phyloP scores from a whole-genome alignment of 1,284 basidiomycete genomes.

The Sporisorium iseilematis-ciliati region DNA sequence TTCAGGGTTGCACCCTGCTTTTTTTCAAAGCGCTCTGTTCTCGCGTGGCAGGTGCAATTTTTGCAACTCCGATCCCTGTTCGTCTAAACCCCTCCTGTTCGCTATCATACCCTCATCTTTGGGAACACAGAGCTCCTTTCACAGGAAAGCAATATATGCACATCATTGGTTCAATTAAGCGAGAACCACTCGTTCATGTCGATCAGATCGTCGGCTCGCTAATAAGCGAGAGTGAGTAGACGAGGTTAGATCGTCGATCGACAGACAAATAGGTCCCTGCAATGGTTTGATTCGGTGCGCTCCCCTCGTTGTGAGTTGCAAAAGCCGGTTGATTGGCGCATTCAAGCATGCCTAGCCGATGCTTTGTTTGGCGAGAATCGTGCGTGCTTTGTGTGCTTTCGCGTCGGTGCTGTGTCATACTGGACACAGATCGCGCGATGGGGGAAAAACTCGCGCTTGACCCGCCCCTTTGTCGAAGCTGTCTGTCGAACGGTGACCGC shows the following conservation, averaged over 20 bases:
- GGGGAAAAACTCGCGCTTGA: no score
- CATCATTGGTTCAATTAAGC: neutral
- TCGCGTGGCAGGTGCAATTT: neutral
- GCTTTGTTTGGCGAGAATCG: no score
- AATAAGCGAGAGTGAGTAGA: neutral
- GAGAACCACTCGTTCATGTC: neutral
- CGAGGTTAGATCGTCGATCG: slow-evolving; percentile 13
- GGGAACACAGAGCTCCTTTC: neutral
- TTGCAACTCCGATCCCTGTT: slow-evolving; percentile 16
- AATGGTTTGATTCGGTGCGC: slow-evolving; percentile 1
- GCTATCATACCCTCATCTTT: neutral
- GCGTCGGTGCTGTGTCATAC: no score
- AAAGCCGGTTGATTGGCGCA: no score
- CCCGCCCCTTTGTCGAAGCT: no score
- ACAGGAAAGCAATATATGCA: neutral
- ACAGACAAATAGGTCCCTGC: neutral
- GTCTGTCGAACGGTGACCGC: no score
- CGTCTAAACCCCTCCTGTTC: neutral
- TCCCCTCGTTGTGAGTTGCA: no score
- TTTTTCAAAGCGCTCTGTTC: neutral
- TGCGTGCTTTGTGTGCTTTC: no score
- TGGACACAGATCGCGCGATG: no score
- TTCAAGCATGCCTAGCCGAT: no score
- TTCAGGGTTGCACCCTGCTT: slow-evolving; percentile 38
- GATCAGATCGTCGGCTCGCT: slow-evolving; percentile 1